phyloP scores from a whole-genome alignment of 139 green algal genomes.

The Coccomyxa sp. region DNA sequence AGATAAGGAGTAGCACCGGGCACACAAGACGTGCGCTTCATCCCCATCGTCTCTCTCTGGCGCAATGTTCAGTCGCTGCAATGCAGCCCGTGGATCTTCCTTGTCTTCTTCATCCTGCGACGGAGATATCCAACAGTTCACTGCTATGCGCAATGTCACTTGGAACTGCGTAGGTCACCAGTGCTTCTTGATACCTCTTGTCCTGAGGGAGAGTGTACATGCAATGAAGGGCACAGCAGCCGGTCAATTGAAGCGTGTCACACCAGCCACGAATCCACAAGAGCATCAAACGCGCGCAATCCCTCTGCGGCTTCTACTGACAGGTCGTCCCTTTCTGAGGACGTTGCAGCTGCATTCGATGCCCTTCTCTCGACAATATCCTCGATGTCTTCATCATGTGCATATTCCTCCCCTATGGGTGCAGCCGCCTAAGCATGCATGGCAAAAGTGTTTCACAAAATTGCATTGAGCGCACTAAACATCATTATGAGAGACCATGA shows the following conservation, averaged over 20 bases:
- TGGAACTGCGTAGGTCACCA: neutral
- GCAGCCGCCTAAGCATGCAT: too few relatives aligned
- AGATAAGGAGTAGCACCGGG: constrained; percentile 82
- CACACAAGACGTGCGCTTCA: constrained; percentile 66
- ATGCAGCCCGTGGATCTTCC: neutral
- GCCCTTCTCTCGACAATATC: too few relatives aligned
- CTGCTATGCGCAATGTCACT: neutral
- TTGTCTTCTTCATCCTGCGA: constrained; percentile 2
- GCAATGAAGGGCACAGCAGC: too few relatives aligned
- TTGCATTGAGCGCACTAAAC: too few relatives aligned
- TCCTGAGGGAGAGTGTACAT: neutral
- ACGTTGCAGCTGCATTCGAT: too few relatives aligned
- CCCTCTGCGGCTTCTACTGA: too few relatives aligned
- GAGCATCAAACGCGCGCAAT: neutral
- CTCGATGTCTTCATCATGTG: too few relatives aligned
- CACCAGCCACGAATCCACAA: neutral
- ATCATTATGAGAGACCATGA: neutral
- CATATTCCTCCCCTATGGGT: too few relatives aligned
- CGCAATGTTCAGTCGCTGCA: neutral
- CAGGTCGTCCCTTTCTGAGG: too few relatives aligned
- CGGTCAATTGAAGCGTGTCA: too few relatives aligned
- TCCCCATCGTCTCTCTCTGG: constrained; percentile 18
- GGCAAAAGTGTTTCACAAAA: too few relatives aligned
- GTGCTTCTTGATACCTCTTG: neutral
- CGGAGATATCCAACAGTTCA: neutral